Conservation (phyloP, 2,329 filamentous ascomycete species). For the Alternaria brassicicola region DNA sequence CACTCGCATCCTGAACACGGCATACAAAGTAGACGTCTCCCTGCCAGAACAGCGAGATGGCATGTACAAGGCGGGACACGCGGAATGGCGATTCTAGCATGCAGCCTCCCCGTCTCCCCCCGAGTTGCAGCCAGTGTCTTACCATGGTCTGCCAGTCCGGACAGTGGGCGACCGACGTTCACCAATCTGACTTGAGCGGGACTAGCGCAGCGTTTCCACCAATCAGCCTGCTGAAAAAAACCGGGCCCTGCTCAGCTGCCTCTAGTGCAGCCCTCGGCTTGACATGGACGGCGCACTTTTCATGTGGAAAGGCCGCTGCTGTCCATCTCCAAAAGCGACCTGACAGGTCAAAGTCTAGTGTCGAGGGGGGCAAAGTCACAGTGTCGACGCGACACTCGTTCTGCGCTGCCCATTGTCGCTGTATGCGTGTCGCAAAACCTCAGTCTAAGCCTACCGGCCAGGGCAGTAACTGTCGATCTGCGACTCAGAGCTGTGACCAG, state of each 20-base stretch:
- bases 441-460: neutral
- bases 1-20: neutral
- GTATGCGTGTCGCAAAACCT: neutral
- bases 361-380: slow-evolving; percentile 1
- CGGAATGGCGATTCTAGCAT: neutral
- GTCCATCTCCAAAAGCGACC: slow-evolving; percentile 20
- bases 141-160: neutral
- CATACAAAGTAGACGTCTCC: neutral
- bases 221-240: neutral
- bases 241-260: slow-evolving; percentile 10
- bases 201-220: slow-evolving; percentile 2
- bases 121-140: too few relatives aligned
- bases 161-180: slow-evolving; percentile 5
- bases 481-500: slow-evolving; percentile 40
- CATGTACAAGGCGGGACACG: neutral
- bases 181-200: slow-evolving; percentile 16
- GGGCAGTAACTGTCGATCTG: slow-evolving; percentile 29
- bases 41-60: too few relatives aligned
- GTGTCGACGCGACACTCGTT: neutral
- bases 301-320: slow-evolving; percentile 17
- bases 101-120: neutral
- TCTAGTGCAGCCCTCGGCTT: slow-evolving; percentile 15
- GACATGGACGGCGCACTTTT: slow-evolving; percentile 12
- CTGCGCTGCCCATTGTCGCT: neutral
- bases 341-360: slow-evolving; percentile 18